Percentiles rank a stretch among this genome's conserved stretches.
phyloP scores from a whole-genome alignment of 495 filamentous ascomycete genomes.

The Penicillium mononematosum region DNA sequence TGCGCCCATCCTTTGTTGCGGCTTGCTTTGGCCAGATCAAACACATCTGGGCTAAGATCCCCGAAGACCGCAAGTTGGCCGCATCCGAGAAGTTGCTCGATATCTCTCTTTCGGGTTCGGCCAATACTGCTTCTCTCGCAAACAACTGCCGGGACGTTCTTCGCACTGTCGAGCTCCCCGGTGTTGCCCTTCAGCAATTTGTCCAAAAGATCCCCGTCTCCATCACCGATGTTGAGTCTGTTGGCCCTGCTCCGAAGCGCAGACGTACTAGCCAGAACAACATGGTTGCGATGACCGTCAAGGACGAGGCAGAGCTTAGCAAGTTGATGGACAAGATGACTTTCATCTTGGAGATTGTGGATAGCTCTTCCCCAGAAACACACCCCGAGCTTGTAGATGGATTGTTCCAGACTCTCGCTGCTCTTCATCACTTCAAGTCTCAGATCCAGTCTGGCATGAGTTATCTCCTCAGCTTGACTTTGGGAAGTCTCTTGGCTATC shows the following conservation, averaged over 20 bases:
- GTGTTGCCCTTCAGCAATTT: slow-evolving; percentile 65
- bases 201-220: slow-evolving; percentile 66
- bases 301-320: slow-evolving; percentile 54
- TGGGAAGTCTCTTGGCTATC: slow-evolving; percentile 75
- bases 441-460: slow-evolving; percentile 73
- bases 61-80: slow-evolving; percentile 56
- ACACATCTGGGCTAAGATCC: slow-evolving; percentile 68
- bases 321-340: slow-evolving; percentile 70
- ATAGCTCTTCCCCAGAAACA: slow-evolving; percentile 67
- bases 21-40: slow-evolving; percentile 64
- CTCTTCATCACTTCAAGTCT: slow-evolving; percentile 75
- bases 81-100: slow-evolving; percentile 62
- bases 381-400: slow-evolving; percentile 71
- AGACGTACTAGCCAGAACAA: slow-evolving; percentile 71
- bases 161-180: slow-evolving; percentile 63
- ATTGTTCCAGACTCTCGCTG: slow-evolving; percentile 78
- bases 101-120: slow-evolving; percentile 38
- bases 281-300: slow-evolving; percentile 41
- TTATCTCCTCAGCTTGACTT: slow-evolving; percentile 77
- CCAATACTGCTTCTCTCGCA: slow-evolving; percentile 34
- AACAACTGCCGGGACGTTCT: slow-evolving; percentile 65
- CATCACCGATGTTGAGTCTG: slow-evolving; percentile 57
- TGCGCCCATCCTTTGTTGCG: slow-evolving; percentile 53
- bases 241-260: slow-evolving; percentile 67
- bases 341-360: slow-evolving; percentile 84